phyloP scores from a whole-genome alignment of 192 early-diverging fungal species.

The Jimgerdemannia lactiflua region DNA sequence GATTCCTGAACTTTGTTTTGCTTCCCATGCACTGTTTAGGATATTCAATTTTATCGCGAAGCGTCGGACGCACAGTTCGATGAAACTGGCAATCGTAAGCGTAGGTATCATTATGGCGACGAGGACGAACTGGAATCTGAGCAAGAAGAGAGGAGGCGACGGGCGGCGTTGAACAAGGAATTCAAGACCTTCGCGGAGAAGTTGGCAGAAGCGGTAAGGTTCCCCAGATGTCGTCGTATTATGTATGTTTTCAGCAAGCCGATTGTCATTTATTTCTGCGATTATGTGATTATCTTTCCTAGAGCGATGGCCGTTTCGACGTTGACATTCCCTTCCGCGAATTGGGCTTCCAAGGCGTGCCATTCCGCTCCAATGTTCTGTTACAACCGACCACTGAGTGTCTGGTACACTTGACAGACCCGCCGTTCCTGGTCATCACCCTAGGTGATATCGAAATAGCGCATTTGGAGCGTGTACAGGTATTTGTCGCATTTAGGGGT shows the following conservation, averaged over 20 bases:
- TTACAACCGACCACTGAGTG: slow-evolving; percentile 96
- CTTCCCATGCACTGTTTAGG: slow-evolving; percentile 38
- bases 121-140: slow-evolving; percentile 98
- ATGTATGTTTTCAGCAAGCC: background rate
- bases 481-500: slow-evolving; percentile 14
- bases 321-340: slow-evolving; percentile 94
- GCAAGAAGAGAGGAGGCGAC: slow-evolving; percentile 88
- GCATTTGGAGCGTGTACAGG: slow-evolving; percentile 92
- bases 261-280: background rate
- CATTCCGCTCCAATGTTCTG: slow-evolving; percentile 85
- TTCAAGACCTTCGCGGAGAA: slow-evolving; percentile 91
- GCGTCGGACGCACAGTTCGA: slow-evolving; percentile 93
- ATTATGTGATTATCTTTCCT: slow-evolving; percentile 4
- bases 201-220: slow-evolving; percentile 73
- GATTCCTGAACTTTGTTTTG: background rate
- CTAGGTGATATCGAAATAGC: slow-evolving; percentile 92
- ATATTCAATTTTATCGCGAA: slow-evolving; percentile 98
- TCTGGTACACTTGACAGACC: slow-evolving; percentile 93
- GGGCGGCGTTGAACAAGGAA: slow-evolving; percentile 85
- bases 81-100: slow-evolving; percentile 92
- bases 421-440: slow-evolving; percentile 89
- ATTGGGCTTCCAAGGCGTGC: slow-evolving; percentile 93
- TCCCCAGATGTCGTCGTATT: background rate
- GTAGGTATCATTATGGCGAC: slow-evolving; percentile 89
- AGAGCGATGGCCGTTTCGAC: slow-evolving; percentile 78